phyloP scores from a whole-genome alignment of 371 early-diverging fungal species.

The Rhizopus stolonifer region DNA sequence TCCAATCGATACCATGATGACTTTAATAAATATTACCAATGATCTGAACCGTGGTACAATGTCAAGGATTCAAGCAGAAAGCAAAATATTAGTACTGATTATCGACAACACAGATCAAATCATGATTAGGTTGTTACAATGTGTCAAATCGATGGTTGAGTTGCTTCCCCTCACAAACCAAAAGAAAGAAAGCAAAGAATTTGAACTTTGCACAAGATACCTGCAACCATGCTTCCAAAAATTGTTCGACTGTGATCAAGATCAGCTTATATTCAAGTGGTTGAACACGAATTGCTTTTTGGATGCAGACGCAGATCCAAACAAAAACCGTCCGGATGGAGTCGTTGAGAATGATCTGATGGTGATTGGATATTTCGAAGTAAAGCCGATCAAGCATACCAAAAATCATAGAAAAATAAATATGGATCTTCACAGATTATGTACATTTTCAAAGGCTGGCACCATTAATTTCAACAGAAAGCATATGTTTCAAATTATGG shows the following conservation, averaged over 20 bases:
- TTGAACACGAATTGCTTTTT: constrained; percentile 5
- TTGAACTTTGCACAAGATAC: constrained; percentile 13
- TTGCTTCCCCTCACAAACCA: constrained; percentile 9
- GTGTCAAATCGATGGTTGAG: constrained; percentile 13
- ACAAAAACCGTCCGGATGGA: constrained; percentile 14
- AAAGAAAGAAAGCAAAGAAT: constrained; percentile 11
- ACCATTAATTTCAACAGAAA: constrained; percentile 3
- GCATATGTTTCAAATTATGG: constrained; percentile 15
- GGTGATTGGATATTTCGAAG: constrained; percentile 12
- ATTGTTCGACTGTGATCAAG: constrained; percentile 10
- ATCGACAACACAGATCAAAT: constrained; percentile 8
- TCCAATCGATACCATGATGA: constrained; percentile 3
- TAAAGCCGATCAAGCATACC: constrained; percentile 11
- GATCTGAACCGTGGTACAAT: constrained; percentile 5
- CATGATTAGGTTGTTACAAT: background rate
- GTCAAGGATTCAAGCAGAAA: constrained; percentile 7
- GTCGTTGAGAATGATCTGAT: constrained; percentile 11
- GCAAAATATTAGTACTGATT: constrained; percentile 5
- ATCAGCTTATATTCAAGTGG: constrained; percentile 10
- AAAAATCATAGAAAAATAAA: constrained; percentile 16
- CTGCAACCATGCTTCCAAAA: constrained; percentile 9
- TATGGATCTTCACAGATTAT: constrained; percentile 9
- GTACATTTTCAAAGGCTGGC: constrained; percentile 11
- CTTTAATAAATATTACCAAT: constrained; percentile 8
- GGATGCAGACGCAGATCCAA: constrained; percentile 7